Base-by-base conservation (phyloP, 306 rosid species). In the cucumber (Cucumis sativus) region DNA sequence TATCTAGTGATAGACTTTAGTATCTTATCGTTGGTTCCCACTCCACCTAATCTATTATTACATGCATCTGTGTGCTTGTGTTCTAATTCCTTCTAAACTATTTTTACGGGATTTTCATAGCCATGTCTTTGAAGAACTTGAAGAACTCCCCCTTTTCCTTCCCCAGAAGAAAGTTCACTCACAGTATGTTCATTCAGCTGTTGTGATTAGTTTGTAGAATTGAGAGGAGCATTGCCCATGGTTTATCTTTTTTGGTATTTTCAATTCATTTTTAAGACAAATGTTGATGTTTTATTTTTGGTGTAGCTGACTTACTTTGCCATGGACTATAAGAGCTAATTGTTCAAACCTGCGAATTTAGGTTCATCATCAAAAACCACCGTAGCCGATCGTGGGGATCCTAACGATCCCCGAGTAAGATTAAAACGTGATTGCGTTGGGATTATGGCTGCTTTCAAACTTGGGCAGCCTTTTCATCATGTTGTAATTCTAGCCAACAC, bases 361-460 rank as follows among this genome's bases (percentile, higher is more conserved):
- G 87, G 76, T 86, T 73, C 80, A 84, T 85, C 78, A 74, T 76
- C 82, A 78, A 76, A 88, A 75, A 74, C 60, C 6, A 76, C 75
- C 8, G 8, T 76, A 23, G 81, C 77, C 43, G 95, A 88, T 72
- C 84, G 47, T 62, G 93, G 89, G 77, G 95, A 91, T 88, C 91
- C 89, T 11, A 84, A 88, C 77, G 97, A 94, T 86, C 95, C 95
- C 61, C 21, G 83, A 61, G 89, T 92, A 76, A 90, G 98, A 82
- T 84, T 94, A 58, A 89, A 90, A 80, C 97, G 96, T 63, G 95
- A 92, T 76, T 95, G 97, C 82, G 96, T 95, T 77, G 96, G 95
- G 81, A 88, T 90, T 80, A 61, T 95, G 83, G 93, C 92, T 54
- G 96, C 96, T 67, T 95, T 95, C 84, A 92, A 82, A 78, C 81